Percentiles rank a stretch among this genome's conserved stretches.
phyloP scores from a whole-genome alignment of 2,329 filamentous ascomycete species.

The Cladobotryum mycophilum region DNA sequence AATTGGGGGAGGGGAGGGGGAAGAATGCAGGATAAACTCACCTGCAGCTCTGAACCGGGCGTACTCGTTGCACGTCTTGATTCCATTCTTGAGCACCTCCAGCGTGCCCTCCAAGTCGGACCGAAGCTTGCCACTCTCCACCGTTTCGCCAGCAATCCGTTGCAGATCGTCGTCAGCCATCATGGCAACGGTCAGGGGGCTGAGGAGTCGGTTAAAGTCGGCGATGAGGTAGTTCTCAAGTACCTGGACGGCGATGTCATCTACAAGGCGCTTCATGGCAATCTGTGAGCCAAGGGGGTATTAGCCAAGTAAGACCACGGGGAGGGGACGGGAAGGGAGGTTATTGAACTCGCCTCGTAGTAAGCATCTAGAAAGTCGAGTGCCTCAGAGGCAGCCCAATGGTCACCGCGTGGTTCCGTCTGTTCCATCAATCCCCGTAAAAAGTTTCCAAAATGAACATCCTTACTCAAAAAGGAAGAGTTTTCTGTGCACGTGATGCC shows the following conservation, averaged over 20 bases:
- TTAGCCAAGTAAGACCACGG: not conserved
- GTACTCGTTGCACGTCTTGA: slow-evolving; percentile 4
- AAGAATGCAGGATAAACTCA: no score
- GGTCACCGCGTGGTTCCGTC: slow-evolving; percentile 21
- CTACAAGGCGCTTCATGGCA: slow-evolving; percentile 16
- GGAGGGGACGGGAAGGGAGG: no score
- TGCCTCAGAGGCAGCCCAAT: slow-evolving; percentile 24
- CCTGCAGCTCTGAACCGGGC: not conserved
- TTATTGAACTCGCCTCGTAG: slow-evolving; percentile 31
- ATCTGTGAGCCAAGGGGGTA: slow-evolving; percentile 6
- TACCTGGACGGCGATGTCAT: slow-evolving; percentile 20
- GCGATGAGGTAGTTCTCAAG: slow-evolving; percentile 18
- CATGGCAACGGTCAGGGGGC: slow-evolving; percentile 12
- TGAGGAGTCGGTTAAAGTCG: slow-evolving; percentile 16
- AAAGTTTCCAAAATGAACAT: not conserved
- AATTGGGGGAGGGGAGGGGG: no score
- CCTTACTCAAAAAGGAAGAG: not conserved
- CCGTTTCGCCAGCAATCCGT: slow-evolving; percentile 17
- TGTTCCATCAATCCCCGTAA: not conserved
- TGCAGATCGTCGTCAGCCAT: slow-evolving; percentile 16
- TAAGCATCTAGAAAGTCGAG: slow-evolving; percentile 35
- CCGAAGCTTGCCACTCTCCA: not conserved
- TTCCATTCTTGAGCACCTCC: not conserved
- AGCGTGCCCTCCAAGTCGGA: slow-evolving; percentile 1
- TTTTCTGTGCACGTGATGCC: not conserved